Evolutionary conservation across 1,284 basidiomycete species (phyloP).

Genomic region (Cryptococcus floricola): DNA sequence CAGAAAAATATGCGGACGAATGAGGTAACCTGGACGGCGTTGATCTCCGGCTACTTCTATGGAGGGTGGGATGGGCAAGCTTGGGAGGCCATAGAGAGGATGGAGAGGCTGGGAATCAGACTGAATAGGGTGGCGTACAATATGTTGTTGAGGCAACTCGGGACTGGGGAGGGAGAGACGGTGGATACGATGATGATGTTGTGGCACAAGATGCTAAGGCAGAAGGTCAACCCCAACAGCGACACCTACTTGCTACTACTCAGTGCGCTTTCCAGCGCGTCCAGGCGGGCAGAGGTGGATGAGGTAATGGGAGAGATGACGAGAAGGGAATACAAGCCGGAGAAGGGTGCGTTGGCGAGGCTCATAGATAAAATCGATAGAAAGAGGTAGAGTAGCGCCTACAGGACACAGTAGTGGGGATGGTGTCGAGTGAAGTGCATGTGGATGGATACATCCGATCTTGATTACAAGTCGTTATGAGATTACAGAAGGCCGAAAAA

Average conservation of each 20-base stretch:
- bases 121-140: constrained; percentile 67
- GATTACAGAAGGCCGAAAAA: constrained; percentile 6
- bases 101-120: constrained; percentile 57
- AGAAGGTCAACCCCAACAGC: constrained; percentile 55
- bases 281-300: constrained; percentile 59
- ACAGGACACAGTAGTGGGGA: too few species aligned
- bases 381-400: constrained; percentile 4
- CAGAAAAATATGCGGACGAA: constrained; percentile 44
- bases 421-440: background rate
- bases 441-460: background rate
- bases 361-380: constrained; percentile 50
- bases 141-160: constrained; percentile 63
- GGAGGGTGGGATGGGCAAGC: constrained; percentile 43
- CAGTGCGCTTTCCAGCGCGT: constrained; percentile 56
- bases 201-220: constrained; percentile 62
- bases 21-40: constrained; percentile 49
- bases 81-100: constrained; percentile 57
- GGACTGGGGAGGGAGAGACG: constrained; percentile 44
- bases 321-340: constrained; percentile 43
- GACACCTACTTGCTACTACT: constrained; percentile 74
- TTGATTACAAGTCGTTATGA: background rate
- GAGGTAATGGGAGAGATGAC: constrained; percentile 62
- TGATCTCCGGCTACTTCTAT: constrained; percentile 45
- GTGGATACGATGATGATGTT: constrained; percentile 53
- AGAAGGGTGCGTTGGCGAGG: constrained; percentile 49